Percentiles rank a stretch among this genome's conserved stretches.
Evolutionary conservation across 78 protist species (phyloP).

Genomic region (Dictyostelium firmibasis): DNA sequence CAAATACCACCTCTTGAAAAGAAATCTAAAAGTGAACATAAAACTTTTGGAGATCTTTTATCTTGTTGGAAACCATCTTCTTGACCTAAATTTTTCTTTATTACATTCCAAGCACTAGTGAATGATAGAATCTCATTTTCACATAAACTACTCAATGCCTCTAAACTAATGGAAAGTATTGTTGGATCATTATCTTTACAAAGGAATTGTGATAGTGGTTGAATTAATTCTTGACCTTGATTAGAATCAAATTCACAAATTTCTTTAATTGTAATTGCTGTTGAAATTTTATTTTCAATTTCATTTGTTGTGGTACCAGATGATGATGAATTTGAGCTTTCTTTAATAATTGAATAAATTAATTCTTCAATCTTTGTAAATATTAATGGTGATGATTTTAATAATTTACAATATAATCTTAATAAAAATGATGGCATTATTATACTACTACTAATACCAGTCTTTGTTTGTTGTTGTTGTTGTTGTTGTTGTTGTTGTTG

Average conservation of each 20-base stretch:
- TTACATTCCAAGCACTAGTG: constrained; percentile 68
- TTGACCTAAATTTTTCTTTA: constrained; percentile 39
- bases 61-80: constrained; percentile 9
- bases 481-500: neutral
- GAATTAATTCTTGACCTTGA: constrained; percentile 66
- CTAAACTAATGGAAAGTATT: constrained; percentile 2
- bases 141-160: constrained; percentile 35
- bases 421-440: neutral
- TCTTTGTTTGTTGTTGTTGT: neutral
- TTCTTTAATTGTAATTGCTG: constrained; percentile 30
- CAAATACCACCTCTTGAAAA: constrained; percentile 19
- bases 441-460: neutral
- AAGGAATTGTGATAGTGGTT: constrained; percentile 37
- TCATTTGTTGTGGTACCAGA: neutral
- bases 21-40: constrained; percentile 10
- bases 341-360: neutral
- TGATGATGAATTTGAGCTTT: neutral
- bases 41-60: constrained; percentile 6
- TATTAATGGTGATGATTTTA: neutral
- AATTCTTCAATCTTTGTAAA: constrained; percentile 34
- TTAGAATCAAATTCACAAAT: constrained; percentile 31
- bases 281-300: constrained; percentile 36
- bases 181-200: constrained; percentile 62
- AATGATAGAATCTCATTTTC: constrained; percentile 20
- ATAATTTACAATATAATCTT: constrained; percentile 8